Conservation (phyloP, 768 basidiomycete genomes). For the Mycena maculata region DNA sequence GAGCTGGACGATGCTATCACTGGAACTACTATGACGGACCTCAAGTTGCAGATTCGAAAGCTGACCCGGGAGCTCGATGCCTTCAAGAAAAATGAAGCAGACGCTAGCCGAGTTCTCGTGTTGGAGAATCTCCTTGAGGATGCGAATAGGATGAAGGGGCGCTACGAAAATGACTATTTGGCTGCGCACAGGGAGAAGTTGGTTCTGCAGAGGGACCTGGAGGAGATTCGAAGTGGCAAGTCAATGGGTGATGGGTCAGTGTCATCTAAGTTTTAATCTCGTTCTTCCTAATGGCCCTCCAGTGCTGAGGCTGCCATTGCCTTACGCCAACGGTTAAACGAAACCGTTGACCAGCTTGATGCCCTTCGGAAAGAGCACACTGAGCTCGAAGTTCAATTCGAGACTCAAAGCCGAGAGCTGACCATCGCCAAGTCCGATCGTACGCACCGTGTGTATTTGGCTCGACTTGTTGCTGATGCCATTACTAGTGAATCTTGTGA, state of each 20-base stretch:
- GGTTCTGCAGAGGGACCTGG: conserved; percentile 81
- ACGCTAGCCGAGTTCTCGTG: conserved; percentile 82
- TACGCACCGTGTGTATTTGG: conserved; percentile 52
- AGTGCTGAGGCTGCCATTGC: conserved; percentile 91
- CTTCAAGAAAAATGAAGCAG: conserved; percentile 78
- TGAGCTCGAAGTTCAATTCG: conserved; percentile 77
- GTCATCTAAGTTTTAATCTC: conserved; percentile 10
- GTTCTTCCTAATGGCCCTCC: conserved; percentile 20
- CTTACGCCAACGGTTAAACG: conserved; percentile 86
- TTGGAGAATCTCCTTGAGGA: conserved; percentile 93
- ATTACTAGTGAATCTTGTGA: conserved; percentile 82
- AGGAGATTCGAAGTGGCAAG: conserved; percentile 92
- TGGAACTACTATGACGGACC: conserved; percentile 90
- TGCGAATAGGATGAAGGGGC: conserved; percentile 87
- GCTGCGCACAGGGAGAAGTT: conserved; percentile 86
- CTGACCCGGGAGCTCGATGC: conserved; percentile 85
- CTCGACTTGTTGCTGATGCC: conserved; percentile 21
- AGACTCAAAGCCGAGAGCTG: conserved; percentile 72
- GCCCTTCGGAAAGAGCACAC: conserved; percentile 72
- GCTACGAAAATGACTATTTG: conserved; percentile 91
- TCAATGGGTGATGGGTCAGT: conserved; percentile 83
- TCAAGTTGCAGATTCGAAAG: conserved; percentile 88
- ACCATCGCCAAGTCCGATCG: conserved; percentile 88
- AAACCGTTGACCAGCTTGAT: conserved; percentile 87
- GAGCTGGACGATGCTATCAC: conserved; percentile 90